phyloP scores from a whole-genome alignment of 768 basidiomycete species.

The Podaxis mareebaensis region DNA sequence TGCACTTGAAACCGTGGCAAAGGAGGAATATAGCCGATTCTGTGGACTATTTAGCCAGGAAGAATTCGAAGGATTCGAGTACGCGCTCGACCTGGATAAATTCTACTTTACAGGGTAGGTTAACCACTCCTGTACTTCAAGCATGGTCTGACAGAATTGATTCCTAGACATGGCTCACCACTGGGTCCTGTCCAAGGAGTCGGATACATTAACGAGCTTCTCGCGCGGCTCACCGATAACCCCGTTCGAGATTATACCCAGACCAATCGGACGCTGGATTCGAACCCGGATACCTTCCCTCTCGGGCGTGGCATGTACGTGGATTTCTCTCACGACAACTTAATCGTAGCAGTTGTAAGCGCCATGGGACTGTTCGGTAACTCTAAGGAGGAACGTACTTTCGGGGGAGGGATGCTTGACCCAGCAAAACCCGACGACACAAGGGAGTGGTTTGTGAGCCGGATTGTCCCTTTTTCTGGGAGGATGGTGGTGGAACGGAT shows the following conservation, averaged over 20 bases:
- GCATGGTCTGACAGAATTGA: background rate
- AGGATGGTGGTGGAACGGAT: slow-evolving; percentile 76
- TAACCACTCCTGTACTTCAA: background rate
- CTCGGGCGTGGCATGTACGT: slow-evolving; percentile 63
- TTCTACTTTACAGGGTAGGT: slow-evolving; percentile 76
- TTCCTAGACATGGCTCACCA: slow-evolving; percentile 58
- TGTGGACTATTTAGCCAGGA: slow-evolving; percentile 66
- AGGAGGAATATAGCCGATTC: slow-evolving; percentile 55
- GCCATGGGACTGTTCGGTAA: slow-evolving; percentile 53
- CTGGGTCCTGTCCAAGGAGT: slow-evolving; percentile 81
- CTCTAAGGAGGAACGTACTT: slow-evolving; percentile 22
- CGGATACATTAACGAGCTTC: slow-evolving; percentile 84
- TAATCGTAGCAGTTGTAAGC: slow-evolving; percentile 76
- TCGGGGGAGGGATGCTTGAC: slow-evolving; percentile 26
- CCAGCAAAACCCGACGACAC: slow-evolving; percentile 30
- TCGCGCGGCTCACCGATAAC: slow-evolving; percentile 70
- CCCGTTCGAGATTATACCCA: slow-evolving; percentile 71
- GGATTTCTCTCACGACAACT: slow-evolving; percentile 87
- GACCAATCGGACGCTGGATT: slow-evolving; percentile 73
- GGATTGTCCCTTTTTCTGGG: slow-evolving; percentile 73
- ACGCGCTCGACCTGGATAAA: slow-evolving; percentile 72
- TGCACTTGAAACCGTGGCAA: slow-evolving; percentile 74
- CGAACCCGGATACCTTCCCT: slow-evolving; percentile 68
- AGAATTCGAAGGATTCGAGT: slow-evolving; percentile 71
- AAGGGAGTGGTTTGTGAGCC: slow-evolving; percentile 54